These are phyloP conservation scores for Elaeagnus macrophylla DNA, from an alignment of 306 rosid species.

Conservation along the genomic window DNA sequence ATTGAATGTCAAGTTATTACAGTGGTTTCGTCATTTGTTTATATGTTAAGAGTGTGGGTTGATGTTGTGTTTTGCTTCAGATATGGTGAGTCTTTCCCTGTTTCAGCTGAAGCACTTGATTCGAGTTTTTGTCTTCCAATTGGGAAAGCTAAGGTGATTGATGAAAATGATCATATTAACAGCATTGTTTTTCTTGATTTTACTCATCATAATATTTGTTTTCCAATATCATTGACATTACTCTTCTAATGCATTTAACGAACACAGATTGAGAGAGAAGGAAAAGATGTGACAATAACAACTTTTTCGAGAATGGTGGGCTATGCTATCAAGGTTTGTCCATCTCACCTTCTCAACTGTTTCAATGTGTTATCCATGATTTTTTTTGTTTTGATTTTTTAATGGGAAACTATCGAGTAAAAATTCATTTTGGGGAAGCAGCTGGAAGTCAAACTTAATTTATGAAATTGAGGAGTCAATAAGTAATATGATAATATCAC, in stretches of 20 bases:
- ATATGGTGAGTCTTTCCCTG: slow-evolving; percentile 93
- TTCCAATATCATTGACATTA: slow-evolving; percentile 5
- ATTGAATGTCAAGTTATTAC: slow-evolving; percentile 7
- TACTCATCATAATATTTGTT: slow-evolving; percentile 3
- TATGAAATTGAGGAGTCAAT: background rate
- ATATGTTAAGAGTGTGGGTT: slow-evolving; percentile 7
- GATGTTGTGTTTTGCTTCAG: slow-evolving; percentile 35
- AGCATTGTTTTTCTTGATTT: slow-evolving; percentile 15
- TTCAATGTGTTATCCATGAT: slow-evolving; percentile 5
- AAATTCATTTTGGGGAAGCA: background rate
- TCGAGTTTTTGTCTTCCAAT: slow-evolving; percentile 93
- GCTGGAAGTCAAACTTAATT: background rate
- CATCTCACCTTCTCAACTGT: slow-evolving; percentile 16
- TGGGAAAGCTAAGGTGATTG: slow-evolving; percentile 92
- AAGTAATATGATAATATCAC: background rate
- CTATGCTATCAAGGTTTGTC: slow-evolving; percentile 79
- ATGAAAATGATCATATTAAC: slow-evolving; percentile 7
- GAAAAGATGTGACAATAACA: slow-evolving; percentile 93
- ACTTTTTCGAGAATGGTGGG: slow-evolving; percentile 98
- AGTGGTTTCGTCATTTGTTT: background rate
- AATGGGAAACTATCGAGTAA: background rate
- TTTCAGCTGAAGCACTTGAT: slow-evolving; percentile 95
- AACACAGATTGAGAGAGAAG: slow-evolving; percentile 87
- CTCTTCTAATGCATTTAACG: slow-evolving; percentile 11
- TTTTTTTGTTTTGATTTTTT: too few relatives aligned